These are phyloP conservation scores for Lomentospora prolificans DNA, from an alignment of 2,329 filamentous ascomycete species.

Conservation along the genomic window DNA sequence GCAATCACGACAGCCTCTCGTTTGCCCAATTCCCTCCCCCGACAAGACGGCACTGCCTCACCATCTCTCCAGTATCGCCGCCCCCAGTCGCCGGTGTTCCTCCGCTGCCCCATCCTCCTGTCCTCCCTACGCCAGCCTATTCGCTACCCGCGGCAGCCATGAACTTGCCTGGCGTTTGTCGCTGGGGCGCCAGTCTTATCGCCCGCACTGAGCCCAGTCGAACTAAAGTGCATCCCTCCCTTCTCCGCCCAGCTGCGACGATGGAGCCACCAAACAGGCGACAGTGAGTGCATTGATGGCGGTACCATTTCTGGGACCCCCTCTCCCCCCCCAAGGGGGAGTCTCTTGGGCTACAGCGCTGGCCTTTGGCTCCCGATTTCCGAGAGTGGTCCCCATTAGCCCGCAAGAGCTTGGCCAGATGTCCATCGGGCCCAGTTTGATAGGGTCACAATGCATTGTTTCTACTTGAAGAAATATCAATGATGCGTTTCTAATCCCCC, in stretches of 20 bases:
- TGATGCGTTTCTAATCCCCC: not conserved
- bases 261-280: not conserved
- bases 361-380: not conserved
- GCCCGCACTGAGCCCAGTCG: not conserved
- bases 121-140: not conserved
- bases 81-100: not conserved
- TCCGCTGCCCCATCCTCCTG: not conserved
- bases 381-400: not conserved
- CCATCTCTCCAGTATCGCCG: not conserved
- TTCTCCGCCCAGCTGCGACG: not conserved
- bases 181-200: not conserved
- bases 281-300: too few relatives aligned
- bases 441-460: constrained; percentile 8
- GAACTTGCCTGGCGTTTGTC: not conserved
- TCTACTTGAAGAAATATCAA: not conserved
- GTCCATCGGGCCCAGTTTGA: not conserved
- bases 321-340: not conserved
- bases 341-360: not conserved
- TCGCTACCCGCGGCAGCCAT: not conserved
- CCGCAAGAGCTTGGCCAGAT: not conserved
- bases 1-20: constrained; percentile 5
- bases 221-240: not conserved
- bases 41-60: constrained; percentile 7
- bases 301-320: not conserved
- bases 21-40: not conserved